A percentile compares a stretch with the other conserved stretches of the same genome.
Evolutionary conservation across 139 green algal genomes (phyloP).

Genomic region (Chlorella sp.): DNA sequence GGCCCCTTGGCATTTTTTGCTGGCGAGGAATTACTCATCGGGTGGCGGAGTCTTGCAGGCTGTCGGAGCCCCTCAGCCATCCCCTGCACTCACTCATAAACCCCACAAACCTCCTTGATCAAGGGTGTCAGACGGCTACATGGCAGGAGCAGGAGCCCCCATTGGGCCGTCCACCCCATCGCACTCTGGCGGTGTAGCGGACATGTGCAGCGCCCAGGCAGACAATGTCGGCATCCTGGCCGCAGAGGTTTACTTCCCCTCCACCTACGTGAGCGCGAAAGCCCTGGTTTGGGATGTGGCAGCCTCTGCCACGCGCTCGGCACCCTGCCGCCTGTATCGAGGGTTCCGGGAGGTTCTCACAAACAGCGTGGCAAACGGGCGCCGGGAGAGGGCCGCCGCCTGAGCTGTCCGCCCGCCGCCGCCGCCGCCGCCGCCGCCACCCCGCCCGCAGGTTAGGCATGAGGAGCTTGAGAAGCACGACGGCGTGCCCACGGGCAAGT

Average conservation of each 20-base stretch:
- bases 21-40: too few species aligned
- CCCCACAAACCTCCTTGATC: too few species aligned
- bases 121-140: neutral
- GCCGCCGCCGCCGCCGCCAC: neutral
- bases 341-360: neutral
- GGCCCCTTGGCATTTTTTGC: too few species aligned
- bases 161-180: neutral
- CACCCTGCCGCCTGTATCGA: too few species aligned
- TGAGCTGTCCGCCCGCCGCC: too few species aligned
- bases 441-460: constrained; percentile 57
- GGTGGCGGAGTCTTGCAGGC: too few species aligned
- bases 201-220: neutral
- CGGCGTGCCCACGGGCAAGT: constrained; percentile 78
- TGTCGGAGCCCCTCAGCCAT: too few species aligned
- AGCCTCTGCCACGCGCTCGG: too few species aligned
- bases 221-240: constrained; percentile 73
- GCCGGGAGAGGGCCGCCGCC: too few species aligned
- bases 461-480: constrained; percentile 79
- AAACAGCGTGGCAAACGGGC: neutral
- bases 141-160: neutral
- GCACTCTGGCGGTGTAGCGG: neutral
- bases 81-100: too few species aligned
- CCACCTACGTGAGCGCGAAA: constrained; percentile 45
- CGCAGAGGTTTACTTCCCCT: constrained; percentile 80
- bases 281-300: neutral